phyloP scores from a whole-genome alignment of 768 basidiomycete species.

The Lactarius quietus region DNA sequence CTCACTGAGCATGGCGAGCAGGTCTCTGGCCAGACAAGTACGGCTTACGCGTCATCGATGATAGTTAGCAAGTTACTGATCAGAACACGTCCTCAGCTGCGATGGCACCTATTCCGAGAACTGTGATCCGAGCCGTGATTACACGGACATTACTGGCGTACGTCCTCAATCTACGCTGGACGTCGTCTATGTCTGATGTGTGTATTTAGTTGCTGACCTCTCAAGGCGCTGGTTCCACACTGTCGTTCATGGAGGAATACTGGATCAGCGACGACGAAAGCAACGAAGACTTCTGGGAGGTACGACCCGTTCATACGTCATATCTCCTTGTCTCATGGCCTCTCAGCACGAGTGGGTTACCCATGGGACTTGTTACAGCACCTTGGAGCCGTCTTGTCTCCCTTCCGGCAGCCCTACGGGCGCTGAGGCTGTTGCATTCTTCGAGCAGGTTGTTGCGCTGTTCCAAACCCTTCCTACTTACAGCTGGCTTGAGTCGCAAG shows the following conservation, averaged over 20 bases:
- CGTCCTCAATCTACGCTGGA: background rate
- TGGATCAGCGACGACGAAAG: slow-evolving; percentile 61
- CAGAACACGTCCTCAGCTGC: slow-evolving; percentile 41
- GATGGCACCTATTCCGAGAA: slow-evolving; percentile 41
- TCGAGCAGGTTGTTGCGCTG: slow-evolving; percentile 53
- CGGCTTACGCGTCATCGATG: slow-evolving; percentile 21
- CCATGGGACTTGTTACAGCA: slow-evolving; percentile 63
- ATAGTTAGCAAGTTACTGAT: background rate
- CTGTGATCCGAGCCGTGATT: slow-evolving; percentile 43
- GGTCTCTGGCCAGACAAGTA: slow-evolving; percentile 69
- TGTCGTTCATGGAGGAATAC: slow-evolving; percentile 58
- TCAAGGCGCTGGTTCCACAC: slow-evolving; percentile 56
- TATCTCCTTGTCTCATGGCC: background rate
- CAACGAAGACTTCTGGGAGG: slow-evolving; percentile 68
- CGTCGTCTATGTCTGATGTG: background rate
- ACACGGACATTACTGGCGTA: slow-evolving; percentile 44
- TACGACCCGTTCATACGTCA: slow-evolving; percentile 30
- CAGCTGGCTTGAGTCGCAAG: slow-evolving; percentile 63
- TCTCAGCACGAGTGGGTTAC: slow-evolving; percentile 61
- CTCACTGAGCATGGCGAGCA: slow-evolving; percentile 28
- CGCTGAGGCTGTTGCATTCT: slow-evolving; percentile 70
- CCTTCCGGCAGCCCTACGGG: slow-evolving; percentile 56
- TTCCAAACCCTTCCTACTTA: slow-evolving; percentile 74
- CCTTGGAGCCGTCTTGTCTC: slow-evolving; percentile 54
- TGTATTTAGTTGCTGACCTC: slow-evolving; percentile 46